Evolutionary conservation across 306 rosid genomes (phyloP), one percentile per base, ranked within the genome.

Genomic region (Vigna mungo): DNA sequence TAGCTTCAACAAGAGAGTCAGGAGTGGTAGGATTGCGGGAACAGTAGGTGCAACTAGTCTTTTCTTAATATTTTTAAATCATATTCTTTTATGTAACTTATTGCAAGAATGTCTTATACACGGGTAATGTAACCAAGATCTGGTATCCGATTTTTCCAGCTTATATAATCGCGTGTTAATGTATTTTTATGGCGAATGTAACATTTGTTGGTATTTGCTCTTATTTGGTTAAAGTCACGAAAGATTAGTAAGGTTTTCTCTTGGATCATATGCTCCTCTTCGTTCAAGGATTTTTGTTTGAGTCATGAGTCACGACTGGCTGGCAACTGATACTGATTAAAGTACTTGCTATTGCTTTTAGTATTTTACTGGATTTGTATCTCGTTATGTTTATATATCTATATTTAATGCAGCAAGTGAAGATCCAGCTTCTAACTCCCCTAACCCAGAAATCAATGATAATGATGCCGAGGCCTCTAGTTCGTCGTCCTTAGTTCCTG

Each of bases 321-420:
- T 36, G 78, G 67, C 32, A 14, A 65, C 75, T 55, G 4, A 15
- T 75, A 64, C 37, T 70, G 43, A 36, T 62, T 68, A 70, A 52
- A 32, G 44, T 75, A 75, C 32, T 63, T 21, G 18, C 25, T 23
- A 7, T 54, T 60, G 44, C 44, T 75, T 18, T 55, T 25, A 41
- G 20, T 21, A 48, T 43, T 72, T 47, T 12, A 37, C 32, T 55
- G 34, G 74, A 83, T 78, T 61, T 21, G 34, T 30, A 25, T 71
- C 69, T 37, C 54, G 12, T 51, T 72, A 23, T 62, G 72, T 69
- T 80, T 78, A 52, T 74, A 63, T 60, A 36, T 84, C 78, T 70
- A 60, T 67, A 68, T 78, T 60, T 70, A 75, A 78, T 79, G 87
- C 88, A 85, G 96, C 55, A 73, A 83, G 47, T 20, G 81, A 76